Base-by-base conservation (phyloP, 1,139 yeast genomes). In the Yamadazyma membranifaciens region DNA sequence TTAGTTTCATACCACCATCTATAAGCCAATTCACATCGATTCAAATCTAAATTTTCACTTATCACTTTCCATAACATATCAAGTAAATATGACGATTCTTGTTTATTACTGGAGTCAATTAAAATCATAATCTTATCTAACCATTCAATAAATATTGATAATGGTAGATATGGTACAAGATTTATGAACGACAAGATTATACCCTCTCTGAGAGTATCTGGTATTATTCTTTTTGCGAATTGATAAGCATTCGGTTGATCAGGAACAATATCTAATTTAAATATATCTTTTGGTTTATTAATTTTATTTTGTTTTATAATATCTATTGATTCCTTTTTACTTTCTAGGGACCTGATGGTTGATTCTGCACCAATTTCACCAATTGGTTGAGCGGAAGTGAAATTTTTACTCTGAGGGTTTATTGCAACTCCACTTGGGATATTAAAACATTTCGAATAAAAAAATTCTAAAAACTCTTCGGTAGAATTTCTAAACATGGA, bases 1-100 rank as follows among this genome's bases (percentile, higher is more conserved):
- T 32, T 37, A 3, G 34, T 29, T 15, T 45, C 46, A 48, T 77
- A 80, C 85, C 86, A 85, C 89, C 91, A 85, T 26, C 64, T 60
- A 42, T 81, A 75, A 2, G 83, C 92, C 31, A 81, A 51, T 40
- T 78, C 81, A 3, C 83, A 77, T 47, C 86, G 65, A 47, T 78
- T 78, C 42, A 81, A 65, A 48, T 82, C 86, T 46, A 80, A 65
- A 44, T 69, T 70, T 45, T 70, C 75, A 46, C 76, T 67, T 12
- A 73, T 41, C 1, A 67, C 63, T 42, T 60, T 64, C 78, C 78
- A 72, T 34, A 69, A 51, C 43, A 60, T 56, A 3, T 47, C 48
- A 2, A 47, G 43, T 44, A 72, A 58, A 38, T 60, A 71, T 2
- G 38, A 38, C 13, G 42, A 40, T 44, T 73, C 78, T 2, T 29